phyloP scores from a whole-genome alignment of 1,139 yeast species.

The Taiozyma sp. region DNA sequence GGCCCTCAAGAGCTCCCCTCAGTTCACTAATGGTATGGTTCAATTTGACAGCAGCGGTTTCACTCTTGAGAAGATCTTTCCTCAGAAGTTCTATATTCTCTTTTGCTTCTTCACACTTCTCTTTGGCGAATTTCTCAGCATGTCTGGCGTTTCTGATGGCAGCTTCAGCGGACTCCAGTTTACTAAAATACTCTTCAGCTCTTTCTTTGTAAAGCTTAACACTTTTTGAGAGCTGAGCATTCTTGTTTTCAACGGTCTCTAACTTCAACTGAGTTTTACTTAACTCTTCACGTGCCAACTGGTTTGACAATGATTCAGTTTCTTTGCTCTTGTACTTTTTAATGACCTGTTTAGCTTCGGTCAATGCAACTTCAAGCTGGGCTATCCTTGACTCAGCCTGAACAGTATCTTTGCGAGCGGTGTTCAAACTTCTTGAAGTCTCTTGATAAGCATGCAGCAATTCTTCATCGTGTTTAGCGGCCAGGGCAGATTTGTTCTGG shows the following conservation, averaged over 20 bases:
- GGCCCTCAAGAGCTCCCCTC: slow-evolving; percentile 57
- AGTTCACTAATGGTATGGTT: slow-evolving; percentile 48
- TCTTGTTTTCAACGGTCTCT: slow-evolving; percentile 47
- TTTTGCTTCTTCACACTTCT: slow-evolving; percentile 52
- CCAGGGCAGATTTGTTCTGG: background rate
- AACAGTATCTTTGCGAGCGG: slow-evolving; percentile 45
- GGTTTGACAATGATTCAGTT: slow-evolving; percentile 14
- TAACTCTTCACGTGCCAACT: slow-evolving; percentile 25
- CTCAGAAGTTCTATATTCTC: slow-evolving; percentile 48
- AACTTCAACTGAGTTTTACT: slow-evolving; percentile 38
- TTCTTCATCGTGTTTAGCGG: slow-evolving; percentile 32
- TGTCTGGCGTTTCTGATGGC: slow-evolving; percentile 58
- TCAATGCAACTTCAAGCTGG: slow-evolving; percentile 37
- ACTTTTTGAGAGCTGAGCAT: slow-evolving; percentile 45
- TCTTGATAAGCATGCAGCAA: slow-evolving; percentile 51
- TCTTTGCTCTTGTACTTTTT: slow-evolving; percentile 15
- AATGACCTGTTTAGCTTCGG: slow-evolving; percentile 22
- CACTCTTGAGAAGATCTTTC: slow-evolving; percentile 56
- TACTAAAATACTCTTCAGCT: slow-evolving; percentile 69
- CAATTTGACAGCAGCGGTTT: slow-evolving; percentile 49
- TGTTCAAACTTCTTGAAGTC: slow-evolving; percentile 42
- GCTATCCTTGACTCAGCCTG: slow-evolving; percentile 45
- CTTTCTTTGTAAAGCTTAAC: slow-evolving; percentile 62
- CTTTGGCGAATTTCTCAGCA: slow-evolving; percentile 51
- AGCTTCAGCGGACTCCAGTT: slow-evolving; percentile 75